A percentile compares a stretch with the other conserved stretches of the same genome.
phyloP scores from a whole-genome alignment of 1,284 basidiomycete genomes.

The Ceraceosorus guamensis region DNA sequence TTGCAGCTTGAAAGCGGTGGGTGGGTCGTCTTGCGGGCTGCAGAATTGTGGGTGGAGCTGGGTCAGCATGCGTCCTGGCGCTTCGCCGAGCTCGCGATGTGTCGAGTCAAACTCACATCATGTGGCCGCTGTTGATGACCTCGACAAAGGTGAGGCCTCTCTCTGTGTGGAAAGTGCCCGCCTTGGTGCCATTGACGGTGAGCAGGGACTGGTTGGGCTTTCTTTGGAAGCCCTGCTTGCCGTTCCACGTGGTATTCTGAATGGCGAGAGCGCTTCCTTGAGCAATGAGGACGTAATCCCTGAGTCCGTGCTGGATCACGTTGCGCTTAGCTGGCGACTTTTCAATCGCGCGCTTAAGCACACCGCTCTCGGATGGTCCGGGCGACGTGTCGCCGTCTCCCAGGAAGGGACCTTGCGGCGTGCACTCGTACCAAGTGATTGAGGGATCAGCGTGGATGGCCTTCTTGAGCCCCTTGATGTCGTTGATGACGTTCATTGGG shows the following conservation, averaged over 20 bases:
- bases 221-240: slow-evolving; percentile 37
- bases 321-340: slow-evolving; percentile 19
- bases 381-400: slow-evolving; percentile 2
- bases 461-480: slow-evolving; percentile 32
- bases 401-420: slow-evolving; percentile 18
- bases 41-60: slow-evolving; percentile 16
- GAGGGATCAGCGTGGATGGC: slow-evolving; percentile 29
- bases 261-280: slow-evolving; percentile 35
- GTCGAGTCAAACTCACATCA: slow-evolving; percentile 10
- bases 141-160: slow-evolving; percentile 30
- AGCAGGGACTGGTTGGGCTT: slow-evolving; percentile 16
- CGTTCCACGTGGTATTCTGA: slow-evolving; percentile 45
- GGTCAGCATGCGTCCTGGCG: neutral
- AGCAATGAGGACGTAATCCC: slow-evolving; percentile 32
- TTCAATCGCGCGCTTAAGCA: slow-evolving; percentile 32
- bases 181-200: slow-evolving; percentile 15
- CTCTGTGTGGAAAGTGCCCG: slow-evolving; percentile 23
- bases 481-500: slow-evolving; percentile 22
- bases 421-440: slow-evolving; percentile 27
- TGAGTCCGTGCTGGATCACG: slow-evolving; percentile 35
- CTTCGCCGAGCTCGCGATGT: slow-evolving; percentile 7
- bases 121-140: slow-evolving; percentile 17
- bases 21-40: slow-evolving; percentile 40
- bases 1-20: slow-evolving; percentile 26
- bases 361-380: slow-evolving; percentile 5